Evolutionary conservation across 1,284 basidiomycete genomes (phyloP), one percentile per base, ranked within the genome.

Genomic region (Filobasidium uniguttulatum): DNA sequence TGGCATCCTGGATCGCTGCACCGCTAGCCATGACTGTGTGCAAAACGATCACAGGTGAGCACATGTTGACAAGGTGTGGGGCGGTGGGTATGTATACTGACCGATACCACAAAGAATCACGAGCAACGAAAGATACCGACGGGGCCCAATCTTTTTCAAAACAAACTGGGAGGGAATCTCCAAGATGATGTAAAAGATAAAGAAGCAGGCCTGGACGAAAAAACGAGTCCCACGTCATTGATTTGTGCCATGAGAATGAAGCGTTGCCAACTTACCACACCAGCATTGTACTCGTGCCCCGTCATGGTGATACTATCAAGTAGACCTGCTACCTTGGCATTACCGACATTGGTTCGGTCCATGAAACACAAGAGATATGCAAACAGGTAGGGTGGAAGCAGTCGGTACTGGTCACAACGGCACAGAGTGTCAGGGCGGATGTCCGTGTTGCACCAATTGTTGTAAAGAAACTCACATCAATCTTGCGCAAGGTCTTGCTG

Each of bases 401-500:
- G 15, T n/a, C 40, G 15, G 25, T 8, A 29, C 40, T 43, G n/a
- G n/a, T n/a, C n/a, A 29, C 4, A 3, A 40, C n/a, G 5, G n/a
- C 3, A 38, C 36, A 38, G 12, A 38, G 6, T 17, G n/a, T n/a
- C n/a, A n/a, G n/a, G n/a, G n/a, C n/a, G 19, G 7, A 37, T 37
- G 8, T 19, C 17, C 8, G 20, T n/a, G 9, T 37, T 37, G 15
- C 17, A n/a, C 8, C 35, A 8, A 37, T 8, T 10, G 15, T 22
- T 25, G 14, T 17, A n/a, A n/a, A n/a, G n/a, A 8, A 43, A 43
- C 40, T 43, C 40, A 43, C 40, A 20, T 43, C 40, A 19, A 43
- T 43, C 40, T 43, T 43, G 25, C 40, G 26, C 40, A 43, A 43
- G 14, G 40, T 43, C 40, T 17, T 20, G 26, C 20, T 43, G 25